phyloP scores from a whole-genome alignment of 352 stramenopile genomes.

The Blastocystis sp. region DNA sequence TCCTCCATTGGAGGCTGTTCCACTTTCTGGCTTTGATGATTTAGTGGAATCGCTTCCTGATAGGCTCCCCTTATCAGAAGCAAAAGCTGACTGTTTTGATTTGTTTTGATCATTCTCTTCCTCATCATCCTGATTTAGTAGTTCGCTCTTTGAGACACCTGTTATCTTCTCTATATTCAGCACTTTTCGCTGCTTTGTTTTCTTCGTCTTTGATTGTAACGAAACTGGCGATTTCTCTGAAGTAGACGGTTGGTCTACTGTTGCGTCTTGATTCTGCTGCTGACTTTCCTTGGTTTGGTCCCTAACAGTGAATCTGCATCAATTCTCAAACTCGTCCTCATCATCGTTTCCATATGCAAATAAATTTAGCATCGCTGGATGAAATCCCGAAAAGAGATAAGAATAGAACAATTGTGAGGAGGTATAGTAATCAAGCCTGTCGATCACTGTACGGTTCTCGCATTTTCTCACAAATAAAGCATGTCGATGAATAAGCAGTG shows the following conservation, averaged over 20 bases:
- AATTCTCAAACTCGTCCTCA: neutral
- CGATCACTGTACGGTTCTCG: neutral
- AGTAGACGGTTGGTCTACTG: neutral
- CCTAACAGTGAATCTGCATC: no score
- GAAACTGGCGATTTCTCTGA: neutral
- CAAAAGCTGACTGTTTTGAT: neutral
- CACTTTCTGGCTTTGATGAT: neutral
- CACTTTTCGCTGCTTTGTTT: neutral
- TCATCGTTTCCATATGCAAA: conserved; percentile 29
- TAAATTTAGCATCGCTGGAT: conserved; percentile 1
- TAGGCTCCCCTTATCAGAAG: neutral
- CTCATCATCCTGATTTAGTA: neutral
- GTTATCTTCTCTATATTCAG: neutral
- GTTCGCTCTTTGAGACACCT: neutral
- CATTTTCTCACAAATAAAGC: neutral
- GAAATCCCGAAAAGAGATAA: neutral
- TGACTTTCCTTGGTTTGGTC: no score
- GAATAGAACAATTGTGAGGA: neutral
- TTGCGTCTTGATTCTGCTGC: no score
- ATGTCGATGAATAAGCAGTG: conserved; percentile 33
- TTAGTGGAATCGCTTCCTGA: no score
- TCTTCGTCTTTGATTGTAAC: neutral
- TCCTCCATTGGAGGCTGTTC: neutral
- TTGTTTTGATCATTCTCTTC: neutral
- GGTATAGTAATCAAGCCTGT: neutral